Conservation (phyloP, 148 eudicot species). For the Rhododendron vialii region DNA sequence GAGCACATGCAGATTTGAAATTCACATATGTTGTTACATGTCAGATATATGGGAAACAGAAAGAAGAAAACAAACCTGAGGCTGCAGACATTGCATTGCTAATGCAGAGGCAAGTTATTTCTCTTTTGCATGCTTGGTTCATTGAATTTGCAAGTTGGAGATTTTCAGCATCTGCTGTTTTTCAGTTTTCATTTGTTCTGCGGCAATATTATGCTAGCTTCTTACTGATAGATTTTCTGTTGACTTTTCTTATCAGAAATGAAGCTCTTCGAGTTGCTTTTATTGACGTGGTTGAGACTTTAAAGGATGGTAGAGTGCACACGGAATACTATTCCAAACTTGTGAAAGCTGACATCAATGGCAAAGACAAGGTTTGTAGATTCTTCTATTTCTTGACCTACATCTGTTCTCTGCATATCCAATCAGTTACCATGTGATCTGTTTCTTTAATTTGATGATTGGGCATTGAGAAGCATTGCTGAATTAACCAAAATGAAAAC, state of each 20-base stretch:
- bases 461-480: neutral
- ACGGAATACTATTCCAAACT: constrained; percentile 88
- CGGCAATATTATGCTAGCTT: neutral
- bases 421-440: neutral
- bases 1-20: constrained; percentile 95
- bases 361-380: constrained; percentile 74
- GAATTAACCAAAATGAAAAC: neutral
- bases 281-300: constrained; percentile 81
- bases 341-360: constrained; percentile 90
- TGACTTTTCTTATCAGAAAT: constrained; percentile 39
- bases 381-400: neutral
- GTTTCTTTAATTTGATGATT: neutral
- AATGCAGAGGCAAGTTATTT: constrained; percentile 72
- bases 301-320: constrained; percentile 73
- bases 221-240: neutral
- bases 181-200: neutral
- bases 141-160: neutral
- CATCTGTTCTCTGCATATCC: neutral
- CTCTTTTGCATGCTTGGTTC: neutral
- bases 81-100: constrained; percentile 95
- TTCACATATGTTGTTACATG: constrained; percentile 97
- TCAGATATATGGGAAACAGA: constrained; percentile 97
- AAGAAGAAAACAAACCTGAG: constrained; percentile 89
- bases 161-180: neutral
- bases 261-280: constrained; percentile 98